Base-by-base conservation (phyloP, 257 asterid genomes). In the Lycium barbarum region DNA sequence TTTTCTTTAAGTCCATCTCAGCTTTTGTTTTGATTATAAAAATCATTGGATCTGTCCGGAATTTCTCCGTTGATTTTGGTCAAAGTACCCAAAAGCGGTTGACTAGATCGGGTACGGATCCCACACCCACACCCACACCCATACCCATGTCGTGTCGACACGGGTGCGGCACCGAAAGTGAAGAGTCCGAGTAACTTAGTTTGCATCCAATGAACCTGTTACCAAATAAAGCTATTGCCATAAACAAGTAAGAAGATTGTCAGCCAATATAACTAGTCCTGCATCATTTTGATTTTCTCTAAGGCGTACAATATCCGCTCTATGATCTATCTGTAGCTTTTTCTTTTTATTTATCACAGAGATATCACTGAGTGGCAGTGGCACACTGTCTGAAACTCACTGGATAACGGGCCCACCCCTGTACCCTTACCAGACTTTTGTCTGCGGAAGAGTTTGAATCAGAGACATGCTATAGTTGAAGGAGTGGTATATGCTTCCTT, bases 191-290 rank as follows among this genome's bases (percentile, higher is more conserved):
- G n/a, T n/a, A n/a, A n/a, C n/a, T n/a, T n/a, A n/a, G n/a, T 76
- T 26, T 53, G 15, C 82, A 13, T 76, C 82, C 15, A 74, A 45
- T 26, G 49, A 76, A 76, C 47, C 47, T 76, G 47, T 76, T 51
- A 26, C 12, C 53, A 51, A 13, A 51, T 51, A 74, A 17, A 76
- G 13, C 2, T 53, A 76, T 26, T 76, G 5, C 58, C 80, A 45
- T 72, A 53, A 26, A 76, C 47, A 76, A 76, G 63, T 76, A 1
- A 51, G 14, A 53, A 49, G 3, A 13, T 14, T 53, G 22, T 7
- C 82, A 76, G 22, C 81, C 22, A 26, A 76, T 26, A 76, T 51
- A 76, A 22, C 51, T 53, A 76, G 15, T 51, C 82, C 22, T 4
- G 45, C 47, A 51, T 51, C 9, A 0, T 26, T 22, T 76, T 76